Evolutionary conservation across 345 rosid species (phyloP).

Genomic region (Aethionema arabicum): DNA sequence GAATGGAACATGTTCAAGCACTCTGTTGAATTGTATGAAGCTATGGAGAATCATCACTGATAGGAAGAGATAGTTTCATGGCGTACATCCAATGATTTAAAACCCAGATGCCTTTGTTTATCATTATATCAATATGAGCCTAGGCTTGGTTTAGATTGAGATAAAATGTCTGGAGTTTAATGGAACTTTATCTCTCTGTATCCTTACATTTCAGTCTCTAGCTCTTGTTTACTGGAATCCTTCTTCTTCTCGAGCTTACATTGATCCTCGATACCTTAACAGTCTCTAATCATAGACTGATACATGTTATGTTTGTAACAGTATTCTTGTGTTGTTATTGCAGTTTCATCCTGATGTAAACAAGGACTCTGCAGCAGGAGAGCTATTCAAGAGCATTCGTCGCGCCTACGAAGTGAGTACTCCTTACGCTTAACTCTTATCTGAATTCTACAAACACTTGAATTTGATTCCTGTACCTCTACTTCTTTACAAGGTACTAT

Average conservation of each 20-base stretch:
- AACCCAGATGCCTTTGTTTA: too few relatives aligned
- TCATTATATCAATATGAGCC: too few relatives aligned
- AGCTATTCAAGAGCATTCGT: conserved; percentile 70
- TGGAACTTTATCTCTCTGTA: conserved; percentile 3
- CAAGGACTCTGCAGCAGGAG: conserved; percentile 65
- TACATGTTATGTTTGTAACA: not conserved
- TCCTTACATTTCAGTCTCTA: too few relatives aligned
- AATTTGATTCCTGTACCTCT: not conserved
- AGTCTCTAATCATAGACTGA: too few relatives aligned
- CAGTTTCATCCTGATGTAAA: conserved; percentile 94
- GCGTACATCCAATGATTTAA: not conserved
- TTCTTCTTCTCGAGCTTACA: too few relatives aligned
- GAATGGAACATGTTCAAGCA: too few relatives aligned
- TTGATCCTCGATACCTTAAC: too few relatives aligned
- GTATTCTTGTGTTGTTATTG: conserved; percentile 29
- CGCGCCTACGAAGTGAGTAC: conserved; percentile 72
- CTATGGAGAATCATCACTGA: too few relatives aligned
- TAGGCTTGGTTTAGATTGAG: not conserved
- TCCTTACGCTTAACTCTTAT: too few relatives aligned
- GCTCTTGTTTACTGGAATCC: not conserved
- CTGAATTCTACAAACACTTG: too few relatives aligned
- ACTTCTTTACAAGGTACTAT: conserved; percentile 53
- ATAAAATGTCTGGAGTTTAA: conserved; percentile 3
- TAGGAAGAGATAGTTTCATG: not conserved
- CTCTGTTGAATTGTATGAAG: too few relatives aligned